phyloP scores from a whole-genome alignment of 257 asterid species.

The Przewalskia tangutica region DNA sequence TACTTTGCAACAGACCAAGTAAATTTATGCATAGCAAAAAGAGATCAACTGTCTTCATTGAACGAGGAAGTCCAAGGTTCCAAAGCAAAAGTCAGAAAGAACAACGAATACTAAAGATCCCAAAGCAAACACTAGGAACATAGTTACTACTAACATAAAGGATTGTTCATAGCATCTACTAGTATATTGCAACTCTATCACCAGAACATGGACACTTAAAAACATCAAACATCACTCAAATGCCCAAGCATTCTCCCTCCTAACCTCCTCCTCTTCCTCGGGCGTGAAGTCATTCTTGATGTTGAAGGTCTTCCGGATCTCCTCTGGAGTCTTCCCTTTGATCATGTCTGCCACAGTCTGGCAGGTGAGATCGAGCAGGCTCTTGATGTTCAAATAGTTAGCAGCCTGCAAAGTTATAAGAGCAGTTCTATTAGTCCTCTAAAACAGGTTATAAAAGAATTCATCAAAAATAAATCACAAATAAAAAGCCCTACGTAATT shows the following conservation, averaged over 20 bases:
- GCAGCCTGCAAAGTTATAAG: constrained; percentile 41
- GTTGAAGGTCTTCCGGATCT: constrained; percentile 55
- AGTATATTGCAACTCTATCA: background rate
- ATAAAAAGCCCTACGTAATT: background rate
- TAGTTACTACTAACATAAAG: constrained; percentile 1
- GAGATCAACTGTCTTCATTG: background rate
- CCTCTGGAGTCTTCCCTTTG: constrained; percentile 62
- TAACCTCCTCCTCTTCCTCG: constrained; percentile 57
- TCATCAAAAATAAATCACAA: background rate
- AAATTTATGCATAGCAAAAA: background rate
- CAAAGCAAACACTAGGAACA: background rate
- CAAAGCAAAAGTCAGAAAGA: background rate
- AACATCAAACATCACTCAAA: constrained; percentile 33
- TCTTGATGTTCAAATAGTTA: constrained; percentile 53
- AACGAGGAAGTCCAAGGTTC: background rate
- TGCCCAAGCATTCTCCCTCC: constrained; percentile 68
- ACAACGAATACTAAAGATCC: background rate
- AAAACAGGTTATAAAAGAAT: background rate
- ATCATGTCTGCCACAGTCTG: constrained; percentile 65
- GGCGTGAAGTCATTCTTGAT: constrained; percentile 61
- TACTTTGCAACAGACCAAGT: background rate
- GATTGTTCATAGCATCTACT: background rate
- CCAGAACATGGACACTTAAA: background rate
- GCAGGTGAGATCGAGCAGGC: constrained; percentile 52
- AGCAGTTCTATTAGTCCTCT: background rate